Percentiles rank a stretch among this genome's conserved stretches.
Evolutionary conservation across 805 yeast species (phyloP).

Genomic region (Zygoascus bituminiphila): DNA sequence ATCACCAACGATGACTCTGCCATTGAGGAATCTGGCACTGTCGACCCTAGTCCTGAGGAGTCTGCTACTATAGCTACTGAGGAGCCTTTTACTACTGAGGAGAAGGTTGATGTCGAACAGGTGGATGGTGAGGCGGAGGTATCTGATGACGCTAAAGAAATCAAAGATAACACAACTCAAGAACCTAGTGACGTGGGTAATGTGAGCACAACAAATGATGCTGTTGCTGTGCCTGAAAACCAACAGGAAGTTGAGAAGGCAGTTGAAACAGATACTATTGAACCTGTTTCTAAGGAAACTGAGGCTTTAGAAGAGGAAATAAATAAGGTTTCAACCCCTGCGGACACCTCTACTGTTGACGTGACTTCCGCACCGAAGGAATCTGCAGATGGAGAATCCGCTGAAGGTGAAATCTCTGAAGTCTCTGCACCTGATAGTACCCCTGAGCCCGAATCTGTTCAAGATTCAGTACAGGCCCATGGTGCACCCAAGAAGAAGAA

Average conservation of each 20-base stretch:
- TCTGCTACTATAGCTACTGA: neutral
- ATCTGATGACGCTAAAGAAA: neutral
- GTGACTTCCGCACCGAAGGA: conserved; percentile 1
- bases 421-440: conserved; percentile 6
- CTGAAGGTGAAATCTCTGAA: conserved; percentile 1
- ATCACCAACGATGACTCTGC: neutral
- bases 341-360: neutral
- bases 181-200: conserved; percentile 3
- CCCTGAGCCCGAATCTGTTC: conserved; percentile 8
- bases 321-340: neutral
- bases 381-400: neutral
- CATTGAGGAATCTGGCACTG: too few species aligned
- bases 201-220: neutral
- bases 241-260: conserved; percentile 2
- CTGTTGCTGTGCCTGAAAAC: conserved; percentile 1
- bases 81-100: neutral
- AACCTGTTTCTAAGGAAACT: neutral
- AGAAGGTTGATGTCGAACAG: neutral
- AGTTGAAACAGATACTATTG: neutral
- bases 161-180: conserved; percentile 6
- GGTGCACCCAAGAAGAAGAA: conserved; percentile 15
- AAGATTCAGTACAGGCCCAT: conserved; percentile 6
- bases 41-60: too few species aligned
- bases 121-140: neutral
- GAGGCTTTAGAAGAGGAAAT: conserved; percentile 1